Base-by-base conservation (phyloP, 352 stramenopile species). In the Phytopythium montanum region DNA sequence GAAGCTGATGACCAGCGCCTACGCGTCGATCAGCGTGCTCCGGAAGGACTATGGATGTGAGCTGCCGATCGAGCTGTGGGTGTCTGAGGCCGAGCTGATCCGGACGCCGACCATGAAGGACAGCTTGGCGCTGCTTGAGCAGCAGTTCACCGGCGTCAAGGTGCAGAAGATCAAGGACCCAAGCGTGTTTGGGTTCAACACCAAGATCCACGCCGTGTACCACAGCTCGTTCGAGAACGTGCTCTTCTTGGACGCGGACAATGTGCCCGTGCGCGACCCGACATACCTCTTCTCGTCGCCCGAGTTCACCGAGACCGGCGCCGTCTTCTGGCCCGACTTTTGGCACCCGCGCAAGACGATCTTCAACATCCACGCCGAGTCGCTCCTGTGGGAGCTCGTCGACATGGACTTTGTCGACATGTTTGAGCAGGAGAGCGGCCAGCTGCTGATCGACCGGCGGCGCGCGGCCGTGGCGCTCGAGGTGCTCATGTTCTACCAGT, bases 301-400 rank as follows among this genome's bases (percentile, higher is more conserved):
- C 3, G 63, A 90, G 64, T 92, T 81, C 38, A 49, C 26, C 14
- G 19, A 59, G 14, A 66, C 61, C 25, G 80, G 79, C 23, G 74
- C 84, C 28, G 48, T 93, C 14, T 92, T 91, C 60, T 93, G 81
- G 81, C 82, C 82, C 9, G 82, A 92, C 48, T 89, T 89, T 56
- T 92, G 78, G 78, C 80, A 90, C 55, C 83, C 83, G 5, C 58
- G 72, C 23, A 75, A 82, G 52, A 89, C 79, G 41, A 87, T 88
- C 34, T 90, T 89, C 65, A 85, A 86, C 46, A 77, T 91, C 55
- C 76, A 89, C 54, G 51, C 60, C 48, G 65, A 72, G 8, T 87
- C 74, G 18, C 61, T 91, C 28, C 51, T 90, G 21, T 91, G 81
- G 79, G 60, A 85, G 60, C 71, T 87, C n/a, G 63, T 91, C 19